Conservation (phyloP, 2,329 filamentous ascomycete genomes). For the Ophiostoma piceae region DNA sequence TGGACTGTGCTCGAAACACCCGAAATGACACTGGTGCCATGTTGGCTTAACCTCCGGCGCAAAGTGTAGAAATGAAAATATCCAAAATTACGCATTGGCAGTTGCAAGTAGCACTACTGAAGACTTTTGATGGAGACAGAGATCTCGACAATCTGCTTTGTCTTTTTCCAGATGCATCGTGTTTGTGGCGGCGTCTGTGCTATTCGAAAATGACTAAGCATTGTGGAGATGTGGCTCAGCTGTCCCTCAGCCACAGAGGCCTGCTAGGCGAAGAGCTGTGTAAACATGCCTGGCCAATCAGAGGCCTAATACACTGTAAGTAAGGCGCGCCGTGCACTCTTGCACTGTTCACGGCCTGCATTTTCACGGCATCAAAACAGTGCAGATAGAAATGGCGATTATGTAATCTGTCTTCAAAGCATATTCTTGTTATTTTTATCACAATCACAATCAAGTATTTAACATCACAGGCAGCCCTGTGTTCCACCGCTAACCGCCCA, state of each 20-base stretch:
- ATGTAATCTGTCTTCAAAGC: not conserved
- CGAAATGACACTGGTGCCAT: not conserved
- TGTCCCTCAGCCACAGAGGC: conserved; percentile 4
- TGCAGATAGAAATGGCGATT: not conserved
- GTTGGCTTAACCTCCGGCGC: not conserved
- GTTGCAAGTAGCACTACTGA: not conserved
- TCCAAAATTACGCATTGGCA: not conserved
- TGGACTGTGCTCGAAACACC: not conserved
- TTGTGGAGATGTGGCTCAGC: not conserved
- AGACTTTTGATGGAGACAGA: not conserved
- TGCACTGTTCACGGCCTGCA: not conserved
- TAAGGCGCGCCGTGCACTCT: not conserved
- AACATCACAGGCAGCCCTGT: not conserved
- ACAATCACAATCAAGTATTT: not conserved
- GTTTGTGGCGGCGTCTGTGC: not conserved
- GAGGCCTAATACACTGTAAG: not conserved
- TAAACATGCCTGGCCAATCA: not conserved
- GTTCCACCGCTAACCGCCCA: not conserved
- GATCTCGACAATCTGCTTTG: not conserved
- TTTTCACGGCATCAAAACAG: not conserved
- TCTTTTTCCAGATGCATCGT: not conserved
- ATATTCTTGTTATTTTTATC: not conserved
- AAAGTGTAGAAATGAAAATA: not conserved
- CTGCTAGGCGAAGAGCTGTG: not conserved
- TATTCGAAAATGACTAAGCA: not conserved